Conservation (phyloP, 441 rosid species). For the Eugenia klotzschiana region DNA sequence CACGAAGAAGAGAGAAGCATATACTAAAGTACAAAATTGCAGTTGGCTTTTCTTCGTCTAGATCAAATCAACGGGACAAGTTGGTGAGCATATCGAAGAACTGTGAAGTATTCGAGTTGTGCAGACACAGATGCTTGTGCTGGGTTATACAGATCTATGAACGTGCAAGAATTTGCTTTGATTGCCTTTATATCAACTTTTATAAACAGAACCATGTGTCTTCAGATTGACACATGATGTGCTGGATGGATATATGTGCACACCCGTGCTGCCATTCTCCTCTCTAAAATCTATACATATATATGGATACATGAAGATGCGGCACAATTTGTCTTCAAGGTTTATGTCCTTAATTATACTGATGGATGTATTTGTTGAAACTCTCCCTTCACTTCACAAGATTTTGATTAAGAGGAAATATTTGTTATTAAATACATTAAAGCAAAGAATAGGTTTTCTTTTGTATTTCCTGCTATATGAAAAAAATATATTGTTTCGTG, state of each 20-base stretch:
- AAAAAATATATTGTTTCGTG: neutral
- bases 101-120: neutral
- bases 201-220: neutral
- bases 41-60: slow-evolving; percentile 61
- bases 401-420: neutral
- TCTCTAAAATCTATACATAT: neutral
- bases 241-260: neutral
- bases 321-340: neutral
- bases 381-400: neutral
- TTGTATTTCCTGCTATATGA: neutral
- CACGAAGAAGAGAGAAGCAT: slow-evolving; percentile 38
- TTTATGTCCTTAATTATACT: neutral
- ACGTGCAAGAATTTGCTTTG: neutral
- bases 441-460: neutral
- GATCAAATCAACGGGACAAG: slow-evolving; percentile 44
- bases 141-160: slow-evolving; percentile 1
- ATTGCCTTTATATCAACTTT: neutral
- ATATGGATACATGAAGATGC: neutral
- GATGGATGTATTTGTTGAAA: neutral
- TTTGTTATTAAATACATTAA: neutral
- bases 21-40: slow-evolving; percentile 53
- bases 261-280: neutral
- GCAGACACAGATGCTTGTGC: slow-evolving; percentile 5
- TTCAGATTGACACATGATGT: neutral
- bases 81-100: slow-evolving; percentile 26